Percentiles rank a stretch among this genome's conserved stretches.
Conservation (phyloP, 139 green algal species). For the Volvox reticuliferus region DNA sequence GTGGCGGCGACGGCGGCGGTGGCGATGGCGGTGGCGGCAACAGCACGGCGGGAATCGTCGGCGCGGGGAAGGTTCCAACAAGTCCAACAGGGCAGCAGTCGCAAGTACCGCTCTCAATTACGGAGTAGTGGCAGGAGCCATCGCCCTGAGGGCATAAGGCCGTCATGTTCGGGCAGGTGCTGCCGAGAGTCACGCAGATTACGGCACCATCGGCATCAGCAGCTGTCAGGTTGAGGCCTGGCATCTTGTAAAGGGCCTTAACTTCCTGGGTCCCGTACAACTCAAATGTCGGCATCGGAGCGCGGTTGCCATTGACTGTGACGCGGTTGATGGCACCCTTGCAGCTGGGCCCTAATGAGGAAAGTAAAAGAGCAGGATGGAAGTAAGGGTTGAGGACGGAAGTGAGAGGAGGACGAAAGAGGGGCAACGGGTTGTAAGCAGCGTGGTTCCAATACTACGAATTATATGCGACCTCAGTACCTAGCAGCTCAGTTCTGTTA, state of each 20-base stretch:
- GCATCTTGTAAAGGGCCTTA: slow-evolving; percentile 21
- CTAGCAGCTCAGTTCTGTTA: too few species aligned
- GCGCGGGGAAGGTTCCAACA: slow-evolving; percentile 38
- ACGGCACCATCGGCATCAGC: slow-evolving; percentile 20
- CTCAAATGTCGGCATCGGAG: background rate
- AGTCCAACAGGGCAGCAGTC: slow-evolving; percentile 50
- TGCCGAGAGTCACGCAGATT: slow-evolving; percentile 45
- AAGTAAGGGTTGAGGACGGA: background rate
- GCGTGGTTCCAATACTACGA: too few species aligned
- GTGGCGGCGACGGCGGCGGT: background rate
- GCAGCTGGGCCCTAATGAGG: background rate
- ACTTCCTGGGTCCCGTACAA: background rate
- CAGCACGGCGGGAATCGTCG: background rate
- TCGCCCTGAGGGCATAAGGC: slow-evolving; percentile 28
- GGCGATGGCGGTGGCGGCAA: background rate
- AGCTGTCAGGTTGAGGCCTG: slow-evolving; percentile 45
- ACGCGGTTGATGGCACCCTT: background rate
- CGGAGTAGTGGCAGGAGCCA: slow-evolving; percentile 40
- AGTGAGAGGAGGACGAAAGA: background rate
- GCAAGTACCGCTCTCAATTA: slow-evolving; percentile 44
- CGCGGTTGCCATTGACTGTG: background rate
- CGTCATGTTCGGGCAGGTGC: background rate
- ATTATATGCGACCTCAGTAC: too few species aligned
- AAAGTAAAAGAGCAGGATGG: background rate
- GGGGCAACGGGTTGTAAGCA: background rate